phyloP scores from a whole-genome alignment of 2,329 filamentous ascomycete species.

The Hortaea werneckii region DNA sequence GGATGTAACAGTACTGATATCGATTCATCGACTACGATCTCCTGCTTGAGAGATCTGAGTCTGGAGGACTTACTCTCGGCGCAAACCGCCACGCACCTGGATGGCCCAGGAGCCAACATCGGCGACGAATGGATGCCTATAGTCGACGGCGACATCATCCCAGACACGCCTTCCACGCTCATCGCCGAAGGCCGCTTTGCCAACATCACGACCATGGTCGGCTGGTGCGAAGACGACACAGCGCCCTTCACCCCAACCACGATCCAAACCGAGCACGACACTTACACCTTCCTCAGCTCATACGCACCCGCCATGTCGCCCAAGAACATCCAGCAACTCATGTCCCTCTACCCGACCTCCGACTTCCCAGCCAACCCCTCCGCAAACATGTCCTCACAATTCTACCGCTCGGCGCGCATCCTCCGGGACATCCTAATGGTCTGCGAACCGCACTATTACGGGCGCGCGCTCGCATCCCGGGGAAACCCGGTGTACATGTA shows the following conservation, averaged over 20 bases:
- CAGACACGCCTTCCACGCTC: conserved; percentile 31
- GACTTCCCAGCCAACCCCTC: conserved; percentile 35
- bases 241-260: conserved; percentile 26
- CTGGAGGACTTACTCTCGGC: conserved; percentile 35
- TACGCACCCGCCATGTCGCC: conserved; percentile 31
- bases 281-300: conserved; percentile 28
- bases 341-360: conserved; percentile 25
- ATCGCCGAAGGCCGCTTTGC: conserved; percentile 29
- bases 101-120: conserved; percentile 28
- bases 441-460: conserved; percentile 39
- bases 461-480: conserved; percentile 28
- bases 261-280: conserved; percentile 23
- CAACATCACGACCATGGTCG: conserved; percentile 30
- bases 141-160: conserved; percentile 40
- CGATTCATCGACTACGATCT: conserved; percentile 35
- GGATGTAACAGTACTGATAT: conserved; percentile 33
- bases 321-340: conserved; percentile 16
- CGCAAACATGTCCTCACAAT: conserved; percentile 35
- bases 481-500: conserved; percentile 39
- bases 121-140: conserved; percentile 44
- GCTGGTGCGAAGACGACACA: conserved; percentile 36
- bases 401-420: conserved; percentile 40
- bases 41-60: conserved; percentile 37
- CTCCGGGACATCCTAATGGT: conserved; percentile 44
- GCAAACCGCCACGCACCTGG: conserved; percentile 33